A percentile compares a stretch with the other conserved stretches of the same genome.
Evolutionary conservation across 2,329 filamentous ascomycete genomes (phyloP).

Genomic region (Xylariales sp.): DNA sequence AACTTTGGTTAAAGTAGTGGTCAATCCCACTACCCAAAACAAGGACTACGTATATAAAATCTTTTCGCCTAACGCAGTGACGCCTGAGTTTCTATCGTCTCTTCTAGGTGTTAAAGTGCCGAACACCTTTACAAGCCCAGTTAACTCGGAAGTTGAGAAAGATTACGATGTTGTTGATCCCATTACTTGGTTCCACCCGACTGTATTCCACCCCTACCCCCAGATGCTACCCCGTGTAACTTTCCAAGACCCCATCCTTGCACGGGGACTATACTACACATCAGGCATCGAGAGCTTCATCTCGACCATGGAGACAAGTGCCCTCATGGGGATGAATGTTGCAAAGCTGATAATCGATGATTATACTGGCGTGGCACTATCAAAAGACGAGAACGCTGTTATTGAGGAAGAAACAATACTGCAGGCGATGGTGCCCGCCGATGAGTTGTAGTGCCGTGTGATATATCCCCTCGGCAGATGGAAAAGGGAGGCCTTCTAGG

Average conservation of each 20-base stretch:
- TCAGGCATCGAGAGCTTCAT: conserved; percentile 88
- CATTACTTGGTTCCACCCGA: conserved; percentile 73
- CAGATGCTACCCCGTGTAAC: conserved; percentile 78
- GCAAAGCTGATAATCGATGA: conserved; percentile 66
- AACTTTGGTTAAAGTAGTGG: conserved; percentile 62
- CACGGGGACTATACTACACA: conserved; percentile 64
- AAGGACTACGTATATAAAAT: conserved; percentile 62
- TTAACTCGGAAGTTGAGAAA: conserved; percentile 11
- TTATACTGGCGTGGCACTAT: conserved; percentile 20
- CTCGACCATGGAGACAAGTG: conserved; percentile 95
- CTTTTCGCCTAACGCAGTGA: conserved; percentile 54
- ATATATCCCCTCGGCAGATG: no score
- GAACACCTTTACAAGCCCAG: conserved; percentile 25
- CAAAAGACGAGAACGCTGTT: background rate
- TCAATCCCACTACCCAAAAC: conserved; percentile 53
- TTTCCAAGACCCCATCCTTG: conserved; percentile 76
- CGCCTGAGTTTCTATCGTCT: conserved; percentile 45
- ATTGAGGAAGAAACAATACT: background rate
- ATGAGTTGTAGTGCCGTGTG: no score
- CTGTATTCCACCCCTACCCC: conserved; percentile 82
- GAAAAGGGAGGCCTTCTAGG: no score
- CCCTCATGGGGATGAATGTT: conserved; percentile 84
- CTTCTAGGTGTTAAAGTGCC: conserved; percentile 47
- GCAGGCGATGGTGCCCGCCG: conserved; percentile 1
- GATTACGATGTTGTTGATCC: conserved; percentile 31